Percentiles rank a stretch among this genome's conserved stretches.
Conservation (phyloP, 352 stramenopile species). For the Pythium rishiriense region DNA sequence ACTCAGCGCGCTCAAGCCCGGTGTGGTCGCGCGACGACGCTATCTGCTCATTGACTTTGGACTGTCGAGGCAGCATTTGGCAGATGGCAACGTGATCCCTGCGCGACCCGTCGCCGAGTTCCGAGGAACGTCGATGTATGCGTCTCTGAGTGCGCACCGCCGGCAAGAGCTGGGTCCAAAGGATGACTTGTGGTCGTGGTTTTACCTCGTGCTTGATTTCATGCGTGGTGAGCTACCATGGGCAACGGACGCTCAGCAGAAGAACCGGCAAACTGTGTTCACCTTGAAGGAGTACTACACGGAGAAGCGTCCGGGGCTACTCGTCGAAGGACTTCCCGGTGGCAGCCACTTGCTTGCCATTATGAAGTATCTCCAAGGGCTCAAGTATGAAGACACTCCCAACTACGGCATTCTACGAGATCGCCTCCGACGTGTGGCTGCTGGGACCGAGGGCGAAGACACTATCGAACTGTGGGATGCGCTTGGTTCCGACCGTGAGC, state of each 20-base stretch:
- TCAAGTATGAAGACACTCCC: conserved; percentile 74
- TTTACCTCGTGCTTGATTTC: conserved; percentile 89
- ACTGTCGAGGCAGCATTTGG: conserved; percentile 74
- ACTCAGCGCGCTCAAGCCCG: conserved; percentile 49
- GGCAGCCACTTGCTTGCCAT: conserved; percentile 70
- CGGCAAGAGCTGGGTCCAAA: conserved; percentile 79
- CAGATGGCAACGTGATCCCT: conserved; percentile 63
- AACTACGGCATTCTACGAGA: conserved; percentile 61
- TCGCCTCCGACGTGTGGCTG: conserved; percentile 38
- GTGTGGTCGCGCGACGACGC: conserved; percentile 22
- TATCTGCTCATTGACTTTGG: conserved; percentile 89
- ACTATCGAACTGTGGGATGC: conserved; percentile 50
- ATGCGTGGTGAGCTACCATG: conserved; percentile 84
- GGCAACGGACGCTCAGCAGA: conserved; percentile 79
- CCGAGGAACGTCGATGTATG: conserved; percentile 88
- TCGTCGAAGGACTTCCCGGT: conserved; percentile 75
- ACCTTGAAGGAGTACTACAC: conserved; percentile 85
- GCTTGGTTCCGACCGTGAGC: conserved; percentile 43
- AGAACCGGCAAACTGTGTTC: conserved; percentile 81
- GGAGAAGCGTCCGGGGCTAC: conserved; percentile 58
- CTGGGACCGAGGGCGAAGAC: conserved; percentile 38
- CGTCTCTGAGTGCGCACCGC: conserved; percentile 80
- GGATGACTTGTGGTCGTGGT: conserved; percentile 90
- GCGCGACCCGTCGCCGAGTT: conserved; percentile 74
- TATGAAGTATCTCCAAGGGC: conserved; percentile 71